Evolutionary conservation across 2,329 filamentous ascomycete genomes (phyloP), one percentile per base, ranked within the genome.

Genomic region (Harringtonia lauricola): DNA sequence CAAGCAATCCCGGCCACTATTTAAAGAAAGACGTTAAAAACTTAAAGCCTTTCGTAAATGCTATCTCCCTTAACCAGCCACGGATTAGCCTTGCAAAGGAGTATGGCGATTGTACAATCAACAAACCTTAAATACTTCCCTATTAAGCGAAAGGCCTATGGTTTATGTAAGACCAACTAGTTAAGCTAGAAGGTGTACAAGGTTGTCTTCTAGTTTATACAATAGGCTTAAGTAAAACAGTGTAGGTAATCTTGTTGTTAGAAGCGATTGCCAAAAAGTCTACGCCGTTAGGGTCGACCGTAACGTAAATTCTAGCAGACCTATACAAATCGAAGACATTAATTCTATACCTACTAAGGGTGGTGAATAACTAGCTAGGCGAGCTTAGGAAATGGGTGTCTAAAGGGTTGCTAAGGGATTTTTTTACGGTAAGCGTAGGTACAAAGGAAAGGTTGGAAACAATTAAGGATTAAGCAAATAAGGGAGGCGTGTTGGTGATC

Each of bases 151-250:
- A 77, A 1, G 89, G 89, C 2, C 77, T 95, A 17, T 80, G 81
- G 12, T 95, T 95, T 60, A 75, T 95, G 68, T 95, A 88, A 87
- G 80, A 87, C 51, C 83, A 90, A 50, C 66, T 95, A 36, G 75
- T 90, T 6, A 69, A 72, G 28, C 72, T 79, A 43, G 58, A 66
- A 2, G 64, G 70, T 4, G 64, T 67, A 17, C 80, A 88, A 59
- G 88, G 88, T 3, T 94, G 86, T 56, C 70, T 94, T 13, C 68
- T 95, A 18, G 84, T 88, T 6, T 87, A 95, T 58, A 86, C 85
- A 0, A 95, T 95, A 88, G 89, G 89, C 2, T 64, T 95, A 2
- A 88, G 88, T 15, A 95, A 95, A 64, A 94, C 88, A 0, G 87
- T 94, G 81, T 88, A 95, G 64, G 76, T 87, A 7, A 86, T 95